Evolutionary conservation across 768 basidiomycete genomes (phyloP).

Genomic region (Steccherinum ochraceum): DNA sequence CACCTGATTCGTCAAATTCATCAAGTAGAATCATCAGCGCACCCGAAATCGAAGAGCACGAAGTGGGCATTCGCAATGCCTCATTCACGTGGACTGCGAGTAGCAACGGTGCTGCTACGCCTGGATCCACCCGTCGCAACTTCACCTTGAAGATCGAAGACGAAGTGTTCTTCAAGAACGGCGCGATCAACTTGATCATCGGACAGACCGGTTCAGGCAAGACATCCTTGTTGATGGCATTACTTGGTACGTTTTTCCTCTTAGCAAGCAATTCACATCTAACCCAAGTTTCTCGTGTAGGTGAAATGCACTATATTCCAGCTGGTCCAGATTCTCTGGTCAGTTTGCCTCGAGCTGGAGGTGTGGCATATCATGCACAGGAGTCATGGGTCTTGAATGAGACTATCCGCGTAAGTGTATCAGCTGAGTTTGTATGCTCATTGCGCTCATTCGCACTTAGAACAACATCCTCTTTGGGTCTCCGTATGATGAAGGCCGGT

Average conservation of each 20-base stretch:
- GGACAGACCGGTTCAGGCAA: constrained; percentile 22
- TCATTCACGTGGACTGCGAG: constrained; percentile 1
- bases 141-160: constrained; percentile 9
- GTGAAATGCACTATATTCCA: constrained; percentile 20
- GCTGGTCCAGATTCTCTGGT: constrained; percentile 26
- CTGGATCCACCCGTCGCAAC: neutral
- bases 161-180: constrained; percentile 18
- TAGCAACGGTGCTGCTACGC: neutral
- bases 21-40: neutral
- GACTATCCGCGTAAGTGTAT: constrained; percentile 17
- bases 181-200: constrained; percentile 19
- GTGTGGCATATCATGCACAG: constrained; percentile 37
- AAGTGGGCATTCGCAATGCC: neutral
- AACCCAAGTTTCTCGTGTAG: neutral
- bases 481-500: constrained; percentile 22
- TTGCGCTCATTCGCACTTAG: constrained; percentile 5
- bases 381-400: constrained; percentile 39
- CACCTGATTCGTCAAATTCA: neutral
- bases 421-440: neutral
- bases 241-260: constrained; percentile 6
- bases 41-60: neutral
- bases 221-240: constrained; percentile 21
- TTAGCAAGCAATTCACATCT: neutral
- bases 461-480: constrained; percentile 25
- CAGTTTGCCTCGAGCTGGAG: constrained; percentile 33